phyloP scores from a whole-genome alignment of 257 asterid genomes.

The Leonotis leonurus region DNA sequence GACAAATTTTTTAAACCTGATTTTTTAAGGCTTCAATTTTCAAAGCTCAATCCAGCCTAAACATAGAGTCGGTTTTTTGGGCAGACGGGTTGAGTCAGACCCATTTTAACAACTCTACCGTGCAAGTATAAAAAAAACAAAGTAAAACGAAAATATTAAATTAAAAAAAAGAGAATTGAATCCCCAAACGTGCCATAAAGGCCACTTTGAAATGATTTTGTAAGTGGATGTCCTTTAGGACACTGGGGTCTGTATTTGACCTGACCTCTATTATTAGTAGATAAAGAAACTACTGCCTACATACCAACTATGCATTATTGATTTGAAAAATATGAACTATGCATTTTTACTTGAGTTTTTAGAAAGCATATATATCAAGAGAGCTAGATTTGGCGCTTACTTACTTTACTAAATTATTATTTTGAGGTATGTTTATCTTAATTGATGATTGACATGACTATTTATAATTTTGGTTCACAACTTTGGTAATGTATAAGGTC shows the following conservation, averaged over 20 bases:
- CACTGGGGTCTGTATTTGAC: neutral
- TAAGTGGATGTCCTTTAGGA: neutral
- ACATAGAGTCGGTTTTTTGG: too few relatives aligned
- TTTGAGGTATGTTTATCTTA: neutral
- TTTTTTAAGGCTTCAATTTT: too few relatives aligned
- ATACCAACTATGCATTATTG: neutral
- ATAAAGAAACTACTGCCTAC: neutral
- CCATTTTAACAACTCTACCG: too few relatives aligned
- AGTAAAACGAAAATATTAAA: too few relatives aligned
- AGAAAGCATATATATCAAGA: neutral
- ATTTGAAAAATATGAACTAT: too few relatives aligned
- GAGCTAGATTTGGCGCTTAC: neutral
- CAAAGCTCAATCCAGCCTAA: too few relatives aligned
- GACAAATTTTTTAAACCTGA: too few relatives aligned
- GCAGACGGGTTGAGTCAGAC: too few relatives aligned
- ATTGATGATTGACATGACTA: neutral
- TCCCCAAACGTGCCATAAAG: neutral
- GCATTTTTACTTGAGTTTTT: neutral
- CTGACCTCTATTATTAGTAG: conserved; percentile 1
- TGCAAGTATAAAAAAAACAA: too few relatives aligned
- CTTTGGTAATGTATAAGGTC: too few relatives aligned
- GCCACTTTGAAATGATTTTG: neutral
- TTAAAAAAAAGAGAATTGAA: neutral
- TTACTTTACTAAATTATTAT: neutral
- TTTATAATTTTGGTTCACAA: neutral